These are phyloP conservation scores for Suhomyces emberorum DNA, from an alignment of 805 yeast species.

Conservation along the genomic window DNA sequence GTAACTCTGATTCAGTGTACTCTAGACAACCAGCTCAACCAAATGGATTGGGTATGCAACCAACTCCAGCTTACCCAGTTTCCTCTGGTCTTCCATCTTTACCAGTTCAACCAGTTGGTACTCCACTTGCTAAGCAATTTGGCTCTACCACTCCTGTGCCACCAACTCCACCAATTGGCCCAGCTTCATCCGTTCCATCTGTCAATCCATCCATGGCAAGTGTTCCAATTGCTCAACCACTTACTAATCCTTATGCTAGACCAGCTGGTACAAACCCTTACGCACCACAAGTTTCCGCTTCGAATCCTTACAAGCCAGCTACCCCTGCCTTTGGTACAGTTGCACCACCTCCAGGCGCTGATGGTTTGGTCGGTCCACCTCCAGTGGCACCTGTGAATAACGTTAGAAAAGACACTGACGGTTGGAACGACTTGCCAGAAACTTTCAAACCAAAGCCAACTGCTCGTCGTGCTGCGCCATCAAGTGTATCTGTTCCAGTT, in stretches of 20 bases:
- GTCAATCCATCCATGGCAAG: not conserved
- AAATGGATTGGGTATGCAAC: conserved; percentile 17
- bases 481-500: conserved; percentile 20
- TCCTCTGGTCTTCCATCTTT: conserved; percentile 29
- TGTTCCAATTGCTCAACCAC: conserved; percentile 2
- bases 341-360: conserved; percentile 7
- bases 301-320: conserved; percentile 20
- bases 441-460: conserved; percentile 40
- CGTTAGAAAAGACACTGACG: conserved; percentile 51
- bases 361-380: conserved; percentile 15
- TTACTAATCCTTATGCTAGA: conserved; percentile 34
- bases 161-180: conserved; percentile 2
- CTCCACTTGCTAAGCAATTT: not conserved
- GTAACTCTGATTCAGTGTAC: conserved; percentile 3
- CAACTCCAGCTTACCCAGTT: conserved; percentile 16
- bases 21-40: conserved; percentile 2
- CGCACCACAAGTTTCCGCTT: conserved; percentile 18
- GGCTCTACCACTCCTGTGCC: not conserved
- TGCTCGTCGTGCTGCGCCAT: conserved; percentile 46
- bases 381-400: conserved; percentile 24
- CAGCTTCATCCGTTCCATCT: not conserved
- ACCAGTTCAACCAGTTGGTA: conserved; percentile 2
- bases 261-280: conserved; percentile 18
- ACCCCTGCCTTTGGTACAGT: conserved; percentile 8
- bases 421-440: conserved; percentile 71